Evolutionary conservation across 495 filamentous ascomycete species (phyloP).

Genomic region (Talaromyces nanjingensis): DNA sequence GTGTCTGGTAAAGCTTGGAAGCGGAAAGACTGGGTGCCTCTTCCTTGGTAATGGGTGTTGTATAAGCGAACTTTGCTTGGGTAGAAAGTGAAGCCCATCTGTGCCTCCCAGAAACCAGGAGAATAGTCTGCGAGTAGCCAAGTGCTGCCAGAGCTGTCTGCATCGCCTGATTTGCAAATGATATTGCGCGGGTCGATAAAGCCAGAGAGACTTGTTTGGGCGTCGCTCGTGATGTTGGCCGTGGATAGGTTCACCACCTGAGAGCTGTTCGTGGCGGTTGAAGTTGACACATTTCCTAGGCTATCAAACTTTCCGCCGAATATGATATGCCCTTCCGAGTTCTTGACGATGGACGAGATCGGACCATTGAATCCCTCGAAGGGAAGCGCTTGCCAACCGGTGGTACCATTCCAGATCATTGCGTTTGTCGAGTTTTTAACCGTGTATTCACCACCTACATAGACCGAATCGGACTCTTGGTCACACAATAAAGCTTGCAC

Average conservation of each 20-base stretch:
- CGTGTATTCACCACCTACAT: slow-evolving; percentile 81
- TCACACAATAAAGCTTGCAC: slow-evolving; percentile 82
- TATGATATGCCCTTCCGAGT: slow-evolving; percentile 71
- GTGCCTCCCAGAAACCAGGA: slow-evolving; percentile 77
- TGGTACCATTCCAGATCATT: slow-evolving; percentile 65
- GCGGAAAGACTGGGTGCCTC: slow-evolving; percentile 80
- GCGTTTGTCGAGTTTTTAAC: slow-evolving; percentile 80
- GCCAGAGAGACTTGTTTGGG: slow-evolving; percentile 51
- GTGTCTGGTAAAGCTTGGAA: slow-evolving; percentile 75
- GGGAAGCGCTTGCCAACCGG: slow-evolving; percentile 73
- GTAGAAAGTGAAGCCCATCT: slow-evolving; percentile 71
- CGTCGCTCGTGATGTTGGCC: slow-evolving; percentile 62
- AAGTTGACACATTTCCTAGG: slow-evolving; percentile 69
- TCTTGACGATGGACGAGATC: slow-evolving; percentile 77
- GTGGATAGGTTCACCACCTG: slow-evolving; percentile 81
- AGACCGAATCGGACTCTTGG: slow-evolving; percentile 71
- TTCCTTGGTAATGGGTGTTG: slow-evolving; percentile 80
- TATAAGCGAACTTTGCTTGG: slow-evolving; percentile 83
- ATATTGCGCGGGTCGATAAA: slow-evolving; percentile 78
- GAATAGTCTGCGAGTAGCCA: slow-evolving; percentile 80
- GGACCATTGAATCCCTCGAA: slow-evolving; percentile 95
- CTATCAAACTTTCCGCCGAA: slow-evolving; percentile 92
- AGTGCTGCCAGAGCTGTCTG: slow-evolving; percentile 61
- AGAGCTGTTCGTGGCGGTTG: slow-evolving; percentile 49
- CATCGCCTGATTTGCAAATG: slow-evolving; percentile 65